Evolutionary conservation across 345 rosid species (phyloP), one percentile per base, ranked within the genome.

Genomic region (Jatropha curcas): DNA sequence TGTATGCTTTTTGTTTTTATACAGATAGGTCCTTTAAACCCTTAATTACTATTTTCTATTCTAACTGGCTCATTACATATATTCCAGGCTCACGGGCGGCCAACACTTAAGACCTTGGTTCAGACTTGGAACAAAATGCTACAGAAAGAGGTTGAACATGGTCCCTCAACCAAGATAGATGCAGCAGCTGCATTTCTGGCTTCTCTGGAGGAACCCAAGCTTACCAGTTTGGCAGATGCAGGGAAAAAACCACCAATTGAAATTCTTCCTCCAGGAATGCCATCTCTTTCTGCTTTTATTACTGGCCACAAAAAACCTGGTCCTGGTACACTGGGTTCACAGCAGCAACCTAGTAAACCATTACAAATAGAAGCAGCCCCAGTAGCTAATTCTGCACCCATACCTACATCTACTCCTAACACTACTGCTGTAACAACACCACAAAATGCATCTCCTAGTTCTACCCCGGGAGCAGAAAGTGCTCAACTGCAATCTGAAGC

Each of bases 191-290:
- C 98, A 37, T 90, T 92, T 81, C 71, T 94, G 80, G 97, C 95
- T 67, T 92, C 98, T 10, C 91, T 94, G 3, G 92, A 94, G 80
- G 96, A 90, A 77, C 88, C 92, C 16, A 94, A 89, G 86, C 88
- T 92, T 72, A 88, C 97, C 35, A 91, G 96, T 86, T 82, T 92
- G 80, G 86, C 90, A 5, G 98, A 95, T 56, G 93, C 96, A 9
- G 90, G 88, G 62, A 88, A 85, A 85, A 92, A 89, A 69, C 91
- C 93, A 35, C 89, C 96, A 1, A 86, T 95, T 78, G 96, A 95
- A 83, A 89, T 95, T 61, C 86, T 92, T 55, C 98, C 98, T 41
- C 98, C 98, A 7, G 97, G 98, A 73, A 89, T 92, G 98, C 88
- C 97, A 9, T 88, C 97, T 70, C 87, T 92, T 56, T 82, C 89